Evolutionary conservation across 2,329 filamentous ascomycete genomes (phyloP).

Genomic region (Ambrosiella cleistominuta): DNA sequence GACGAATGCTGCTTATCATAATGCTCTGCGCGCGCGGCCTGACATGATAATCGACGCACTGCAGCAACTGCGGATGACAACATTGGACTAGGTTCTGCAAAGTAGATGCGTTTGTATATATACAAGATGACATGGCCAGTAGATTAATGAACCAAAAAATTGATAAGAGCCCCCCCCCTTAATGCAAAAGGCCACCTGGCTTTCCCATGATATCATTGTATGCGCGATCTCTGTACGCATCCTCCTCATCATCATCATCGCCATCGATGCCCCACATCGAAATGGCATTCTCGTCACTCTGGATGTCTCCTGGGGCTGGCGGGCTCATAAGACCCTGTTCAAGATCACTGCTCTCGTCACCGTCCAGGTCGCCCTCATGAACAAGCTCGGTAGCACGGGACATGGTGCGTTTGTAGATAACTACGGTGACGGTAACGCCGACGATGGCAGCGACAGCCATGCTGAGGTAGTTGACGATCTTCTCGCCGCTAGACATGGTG

Average conservation of each 20-base stretch:
- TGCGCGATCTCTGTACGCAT: constrained; percentile 12
- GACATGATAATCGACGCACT: constrained; percentile 47
- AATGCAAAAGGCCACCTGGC: constrained; percentile 10
- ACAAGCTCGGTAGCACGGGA: constrained; percentile 42
- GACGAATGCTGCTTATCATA: constrained; percentile 77
- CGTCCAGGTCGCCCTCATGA: constrained; percentile 21
- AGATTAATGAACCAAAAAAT: neutral
- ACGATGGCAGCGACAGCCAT: constrained; percentile 56
- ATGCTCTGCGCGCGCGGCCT: constrained; percentile 54
- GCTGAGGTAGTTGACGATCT: constrained; percentile 65
- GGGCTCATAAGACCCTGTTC: constrained; percentile 29
- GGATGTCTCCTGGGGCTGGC: constrained; percentile 33
- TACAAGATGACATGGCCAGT: neutral
- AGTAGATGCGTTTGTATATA: neutral
- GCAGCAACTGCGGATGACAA: constrained; percentile 33
- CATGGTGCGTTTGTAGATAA: constrained; percentile 66
- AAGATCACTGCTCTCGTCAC: constrained; percentile 21
- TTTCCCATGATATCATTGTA: constrained; percentile 12
- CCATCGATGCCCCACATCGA: constrained; percentile 35
- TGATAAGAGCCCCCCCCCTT: neutral
- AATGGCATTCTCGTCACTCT: constrained; percentile 43
- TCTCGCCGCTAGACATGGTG: constrained; percentile 63
- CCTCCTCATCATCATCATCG: constrained; percentile 19
- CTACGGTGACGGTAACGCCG: constrained; percentile 58
- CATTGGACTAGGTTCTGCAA: constrained; percentile 9